These are phyloP conservation scores for Torulaspora indica DNA, from an alignment of 805 yeast species.

Conservation along the genomic window DNA sequence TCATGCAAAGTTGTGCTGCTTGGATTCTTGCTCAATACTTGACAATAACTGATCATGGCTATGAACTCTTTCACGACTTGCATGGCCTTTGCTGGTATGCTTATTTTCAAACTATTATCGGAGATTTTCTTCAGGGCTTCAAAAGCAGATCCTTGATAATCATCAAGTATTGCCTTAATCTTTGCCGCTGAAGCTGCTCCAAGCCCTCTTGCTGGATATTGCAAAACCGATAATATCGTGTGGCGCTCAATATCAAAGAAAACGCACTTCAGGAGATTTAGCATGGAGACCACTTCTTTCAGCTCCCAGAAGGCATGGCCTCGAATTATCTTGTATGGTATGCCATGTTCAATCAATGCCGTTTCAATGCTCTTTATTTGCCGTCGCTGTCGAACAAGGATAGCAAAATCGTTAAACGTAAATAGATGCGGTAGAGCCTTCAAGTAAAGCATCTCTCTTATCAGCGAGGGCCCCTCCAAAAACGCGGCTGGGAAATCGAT, in stretches of 20 bases:
- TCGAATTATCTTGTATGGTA: constrained; percentile 64
- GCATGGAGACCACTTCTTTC: constrained; percentile 56
- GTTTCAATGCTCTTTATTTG: constrained; percentile 62
- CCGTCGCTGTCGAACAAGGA: constrained; percentile 61
- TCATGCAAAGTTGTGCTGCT: constrained; percentile 13
- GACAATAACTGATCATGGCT: constrained; percentile 24
- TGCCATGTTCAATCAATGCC: constrained; percentile 47
- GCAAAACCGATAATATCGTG: constrained; percentile 55
- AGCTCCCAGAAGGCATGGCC: constrained; percentile 81
- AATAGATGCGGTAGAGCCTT: constrained; percentile 44
- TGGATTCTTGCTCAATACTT: constrained; percentile 11
- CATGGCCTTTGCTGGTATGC: constrained; percentile 23
- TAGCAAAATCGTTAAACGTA: constrained; percentile 58
- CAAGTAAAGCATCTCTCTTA: constrained; percentile 49
- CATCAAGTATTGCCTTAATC: constrained; percentile 19
- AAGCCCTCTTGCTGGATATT: constrained; percentile 60
- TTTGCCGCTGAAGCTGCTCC: constrained; percentile 51
- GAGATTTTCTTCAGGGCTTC: constrained; percentile 16
- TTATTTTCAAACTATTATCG: constrained; percentile 7
- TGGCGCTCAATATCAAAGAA: constrained; percentile 54
- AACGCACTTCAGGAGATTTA: constrained; percentile 63
- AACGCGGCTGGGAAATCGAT: constrained; percentile 39
- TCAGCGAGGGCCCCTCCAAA: constrained; percentile 57
- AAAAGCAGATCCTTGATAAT: constrained; percentile 13
- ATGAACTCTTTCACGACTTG: constrained; percentile 24